Conservation (phyloP, 2,329 filamentous ascomycete genomes). For the Leptodontidium sp. region DNA sequence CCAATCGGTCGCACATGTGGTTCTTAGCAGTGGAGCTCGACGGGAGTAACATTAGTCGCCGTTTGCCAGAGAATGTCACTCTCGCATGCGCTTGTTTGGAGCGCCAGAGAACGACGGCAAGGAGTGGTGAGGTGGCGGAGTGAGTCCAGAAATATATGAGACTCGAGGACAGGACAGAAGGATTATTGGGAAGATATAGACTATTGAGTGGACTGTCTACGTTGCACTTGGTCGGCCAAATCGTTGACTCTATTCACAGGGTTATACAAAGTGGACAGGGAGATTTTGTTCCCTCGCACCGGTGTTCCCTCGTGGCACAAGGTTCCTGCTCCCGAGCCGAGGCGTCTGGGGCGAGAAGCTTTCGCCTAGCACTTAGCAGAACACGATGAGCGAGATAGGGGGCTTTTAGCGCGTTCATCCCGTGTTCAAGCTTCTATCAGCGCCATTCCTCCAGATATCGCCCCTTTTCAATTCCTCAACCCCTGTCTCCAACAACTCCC, state of each 20-base stretch:
- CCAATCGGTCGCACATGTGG: neutral
- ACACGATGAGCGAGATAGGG: neutral
- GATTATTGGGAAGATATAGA: constrained; percentile 9
- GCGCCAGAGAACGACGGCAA: neutral
- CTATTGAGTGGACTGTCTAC: neutral
- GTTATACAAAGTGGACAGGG: neutral
- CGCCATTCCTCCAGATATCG: neutral
- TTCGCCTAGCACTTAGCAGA: too few relatives aligned
- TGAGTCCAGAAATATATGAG: neutral
- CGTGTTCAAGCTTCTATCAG: constrained; percentile 5
- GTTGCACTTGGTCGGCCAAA: neutral
- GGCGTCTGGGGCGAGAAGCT: neutral
- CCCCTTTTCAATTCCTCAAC: neutral
- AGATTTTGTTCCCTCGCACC: neutral
- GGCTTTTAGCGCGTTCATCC: neutral
- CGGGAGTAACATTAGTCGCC: neutral
- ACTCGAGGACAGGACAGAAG: neutral
- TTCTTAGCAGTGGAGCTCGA: neutral
- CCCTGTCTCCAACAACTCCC: too few relatives aligned
- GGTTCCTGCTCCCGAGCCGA: neutral
- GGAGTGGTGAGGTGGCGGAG: neutral
- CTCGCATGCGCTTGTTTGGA: neutral
- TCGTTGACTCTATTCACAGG: neutral
- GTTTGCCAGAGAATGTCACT: neutral
- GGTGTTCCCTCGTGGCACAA: neutral